Conservation (phyloP, 805 yeast genomes). For the Lachancea thermotolerans region DNA sequence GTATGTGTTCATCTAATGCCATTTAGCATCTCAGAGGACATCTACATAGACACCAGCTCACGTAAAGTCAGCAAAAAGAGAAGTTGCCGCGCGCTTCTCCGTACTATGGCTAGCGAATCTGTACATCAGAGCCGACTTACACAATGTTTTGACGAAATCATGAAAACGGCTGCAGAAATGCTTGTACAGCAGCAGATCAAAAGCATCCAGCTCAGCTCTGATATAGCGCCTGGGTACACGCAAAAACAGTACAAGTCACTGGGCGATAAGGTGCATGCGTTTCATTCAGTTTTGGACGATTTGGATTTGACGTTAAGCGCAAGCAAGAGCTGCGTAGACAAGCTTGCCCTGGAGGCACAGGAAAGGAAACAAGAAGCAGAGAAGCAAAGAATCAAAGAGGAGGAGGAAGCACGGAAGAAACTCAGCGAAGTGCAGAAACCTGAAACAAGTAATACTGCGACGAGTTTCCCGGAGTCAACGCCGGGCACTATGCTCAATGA, state of each 20-base stretch:
- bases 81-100: background rate
- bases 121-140: constrained; percentile 23
- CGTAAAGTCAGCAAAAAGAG: background rate
- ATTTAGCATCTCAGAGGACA: background rate
- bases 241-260: constrained; percentile 21
- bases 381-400: constrained; percentile 13
- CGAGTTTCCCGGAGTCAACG: constrained; percentile 4
- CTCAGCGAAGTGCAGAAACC: constrained; percentile 1
- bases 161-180: constrained; percentile 31
- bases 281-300: constrained; percentile 29
- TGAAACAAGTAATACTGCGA: background rate
- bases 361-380: constrained; percentile 28
- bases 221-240: constrained; percentile 23
- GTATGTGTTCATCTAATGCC: too few species aligned
- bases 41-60: background rate
- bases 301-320: constrained; percentile 24
- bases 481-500: constrained; percentile 7
- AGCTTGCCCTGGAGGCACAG: constrained; percentile 22
- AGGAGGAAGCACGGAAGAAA: constrained; percentile 2
- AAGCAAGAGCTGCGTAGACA: constrained; percentile 26
- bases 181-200: constrained; percentile 31
- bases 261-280: constrained; percentile 23
- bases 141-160: constrained; percentile 29
- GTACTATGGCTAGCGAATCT: background rate
- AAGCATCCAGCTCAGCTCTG: constrained; percentile 26